Base-by-base conservation (phyloP, 345 rosid genomes). In the Citrus medica region DNA sequence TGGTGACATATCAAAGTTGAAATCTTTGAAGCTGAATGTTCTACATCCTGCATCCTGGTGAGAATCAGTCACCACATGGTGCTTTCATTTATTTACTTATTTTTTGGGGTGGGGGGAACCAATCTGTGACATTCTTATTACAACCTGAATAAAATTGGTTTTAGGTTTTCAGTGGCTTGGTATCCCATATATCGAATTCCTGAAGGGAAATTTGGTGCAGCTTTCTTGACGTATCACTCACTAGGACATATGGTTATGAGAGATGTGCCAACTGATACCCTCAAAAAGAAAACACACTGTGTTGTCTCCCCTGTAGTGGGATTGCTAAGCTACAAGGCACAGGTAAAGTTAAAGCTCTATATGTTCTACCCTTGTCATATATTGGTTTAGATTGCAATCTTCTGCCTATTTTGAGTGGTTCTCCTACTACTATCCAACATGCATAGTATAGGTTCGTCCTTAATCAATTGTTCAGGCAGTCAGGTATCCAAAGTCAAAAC, bases 161-260 rank as follows among this genome's bases (percentile, higher is more conserved):
- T 42, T 72, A 84, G 86, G 84, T 84, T 78, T 76, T 75, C 84
- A 51, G 86, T 84, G 28, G 86, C 84, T 7, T 80, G 86, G 86
- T 78, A 84, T 79, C 84, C 86, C 13, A 78, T 78, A 61, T 81
- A 81, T 53, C 62, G 71, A 61, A 84, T 84, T 66, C 84, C 86
- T 5, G 73, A 40, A 9, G 82, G 82, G 9, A 81, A 72, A 12
- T 69, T 83, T 21, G 56, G 59, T 33, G 77, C 83, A 56, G 76
- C 86, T 19, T 83, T 80, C 79, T n/a, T 84, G 81, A 84, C 86
- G 28, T 84, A 71, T 71, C 84, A 81, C 67, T 81, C 82, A 0
- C 51, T 72, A 7, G 80, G 82, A 37, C 76, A 81, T 66, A 67
- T 58, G 9, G 76, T 62, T 24, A 53, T 33, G 35, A 72, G 30